phyloP scores from a whole-genome alignment of 2,329 filamentous ascomycete species.

The Fusarium sacchari region DNA sequence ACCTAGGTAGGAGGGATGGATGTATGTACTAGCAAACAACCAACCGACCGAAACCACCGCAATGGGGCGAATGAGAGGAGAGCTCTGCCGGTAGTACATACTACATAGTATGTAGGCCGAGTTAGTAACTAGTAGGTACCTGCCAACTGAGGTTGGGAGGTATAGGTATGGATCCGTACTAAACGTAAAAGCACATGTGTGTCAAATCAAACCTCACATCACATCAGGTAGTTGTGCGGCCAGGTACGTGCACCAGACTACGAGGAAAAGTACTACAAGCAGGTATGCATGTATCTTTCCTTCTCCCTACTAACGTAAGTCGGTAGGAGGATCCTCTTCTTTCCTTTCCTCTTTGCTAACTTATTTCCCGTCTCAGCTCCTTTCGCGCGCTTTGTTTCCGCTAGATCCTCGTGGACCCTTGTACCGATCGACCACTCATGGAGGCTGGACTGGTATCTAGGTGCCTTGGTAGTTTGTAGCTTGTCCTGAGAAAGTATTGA shows the following conservation, averaged over 20 bases:
- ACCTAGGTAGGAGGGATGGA: constrained; percentile 16
- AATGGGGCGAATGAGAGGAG: constrained; percentile 28
- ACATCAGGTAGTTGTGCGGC: constrained; percentile 26
- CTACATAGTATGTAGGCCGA: no score
- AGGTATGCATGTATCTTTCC: constrained; percentile 19
- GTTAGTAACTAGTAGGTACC: not conserved
- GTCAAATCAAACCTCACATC: constrained; percentile 5
- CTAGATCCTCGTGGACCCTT: constrained; percentile 26
- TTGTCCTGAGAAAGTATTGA: constrained; percentile 14
- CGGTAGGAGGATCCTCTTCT: not conserved
- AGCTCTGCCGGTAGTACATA: not conserved
- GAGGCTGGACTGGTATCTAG: not conserved
- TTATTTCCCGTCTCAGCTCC: constrained; percentile 10
- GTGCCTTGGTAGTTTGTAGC: not conserved
- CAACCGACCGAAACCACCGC: constrained; percentile 34
- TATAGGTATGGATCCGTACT: constrained; percentile 3
- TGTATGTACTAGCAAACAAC: constrained; percentile 31
- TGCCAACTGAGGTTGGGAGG: not conserved
- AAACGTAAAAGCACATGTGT: constrained; percentile 22
- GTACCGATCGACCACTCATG: constrained; percentile 30
- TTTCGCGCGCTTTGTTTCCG: constrained; percentile 27
- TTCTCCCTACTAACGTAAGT: not conserved
- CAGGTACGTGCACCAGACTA: constrained; percentile 6
- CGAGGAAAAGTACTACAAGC: not conserved
- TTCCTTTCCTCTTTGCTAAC: not conserved